These are phyloP conservation scores for Gnomoniopsis sp. DNA, from an alignment of 2,329 filamentous ascomycete genomes.

Conservation along the genomic window DNA sequence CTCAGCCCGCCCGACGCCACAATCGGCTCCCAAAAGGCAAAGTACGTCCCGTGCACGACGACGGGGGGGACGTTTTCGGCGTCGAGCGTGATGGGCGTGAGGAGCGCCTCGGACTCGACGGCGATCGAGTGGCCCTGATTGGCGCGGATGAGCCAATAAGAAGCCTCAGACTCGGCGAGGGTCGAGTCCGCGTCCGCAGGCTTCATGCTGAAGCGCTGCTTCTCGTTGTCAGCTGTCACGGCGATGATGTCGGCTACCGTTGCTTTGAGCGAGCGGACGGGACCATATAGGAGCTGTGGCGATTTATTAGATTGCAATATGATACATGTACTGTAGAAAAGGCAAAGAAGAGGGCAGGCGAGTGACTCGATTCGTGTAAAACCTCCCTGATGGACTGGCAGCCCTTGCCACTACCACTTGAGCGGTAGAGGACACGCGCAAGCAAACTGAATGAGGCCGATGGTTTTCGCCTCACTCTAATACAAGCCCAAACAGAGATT, in stretches of 20 bases:
- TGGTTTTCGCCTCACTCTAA: too few species aligned
- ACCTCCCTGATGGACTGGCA: neutral
- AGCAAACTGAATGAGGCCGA: too few species aligned
- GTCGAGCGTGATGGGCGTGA: conserved; percentile 63
- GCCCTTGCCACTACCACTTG: neutral
- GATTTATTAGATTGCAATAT: too few species aligned
- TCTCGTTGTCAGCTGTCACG: conserved; percentile 71
- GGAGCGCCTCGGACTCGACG: conserved; percentile 65
- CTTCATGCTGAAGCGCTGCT: conserved; percentile 84
- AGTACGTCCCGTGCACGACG: conserved; percentile 87
- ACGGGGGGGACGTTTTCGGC: conserved; percentile 56
- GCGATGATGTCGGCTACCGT: conserved; percentile 68
- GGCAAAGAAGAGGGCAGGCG: neutral
- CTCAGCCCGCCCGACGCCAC: conserved; percentile 72
- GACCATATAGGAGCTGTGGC: conserved; percentile 51
- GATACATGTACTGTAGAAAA: conserved; percentile 3
- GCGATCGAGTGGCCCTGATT: conserved; percentile 92
- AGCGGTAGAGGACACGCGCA: too few species aligned
- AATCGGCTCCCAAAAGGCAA: conserved; percentile 74
- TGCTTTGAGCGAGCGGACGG: conserved; percentile 66
- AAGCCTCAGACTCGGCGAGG: conserved; percentile 41
- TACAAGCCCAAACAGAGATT: too few species aligned
- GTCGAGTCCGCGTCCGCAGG: conserved; percentile 34
- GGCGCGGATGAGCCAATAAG: conserved; percentile 82
- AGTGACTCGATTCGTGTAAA: too few species aligned